Percentiles rank a stretch among this genome's conserved stretches.
phyloP scores from a whole-genome alignment of 768 basidiomycete genomes.

The Mycena pura region DNA sequence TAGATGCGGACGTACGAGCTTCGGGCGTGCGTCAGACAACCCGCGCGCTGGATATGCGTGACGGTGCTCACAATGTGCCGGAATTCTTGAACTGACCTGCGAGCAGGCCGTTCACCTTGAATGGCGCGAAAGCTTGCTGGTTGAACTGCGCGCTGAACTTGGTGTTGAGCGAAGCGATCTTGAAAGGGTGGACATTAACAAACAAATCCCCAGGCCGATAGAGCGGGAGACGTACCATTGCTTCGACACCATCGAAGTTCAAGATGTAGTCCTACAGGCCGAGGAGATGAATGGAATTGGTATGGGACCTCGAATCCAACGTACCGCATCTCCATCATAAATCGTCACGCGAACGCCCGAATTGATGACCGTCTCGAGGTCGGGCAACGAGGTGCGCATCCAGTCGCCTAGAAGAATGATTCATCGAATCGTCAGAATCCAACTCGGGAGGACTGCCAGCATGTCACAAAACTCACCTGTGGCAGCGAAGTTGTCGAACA shows the following conservation, averaged over 20 bases:
- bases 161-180: slow-evolving; percentile 52
- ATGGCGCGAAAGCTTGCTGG: slow-evolving; percentile 51
- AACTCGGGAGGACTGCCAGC: no score
- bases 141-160: slow-evolving; percentile 50
- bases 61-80: slow-evolving; percentile 49
- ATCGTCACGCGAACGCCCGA: slow-evolving; percentile 53
- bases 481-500: slow-evolving; percentile 56
- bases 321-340: slow-evolving; percentile 65
- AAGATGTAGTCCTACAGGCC: slow-evolving; percentile 58
- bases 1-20: slow-evolving; percentile 21
- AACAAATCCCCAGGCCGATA: not conserved
- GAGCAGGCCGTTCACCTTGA: slow-evolving; percentile 54
- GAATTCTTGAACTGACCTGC: slow-evolving; percentile 66
- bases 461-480: slow-evolving; percentile 53
- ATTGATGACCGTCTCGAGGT: slow-evolving; percentile 64
- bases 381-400: slow-evolving; percentile 42
- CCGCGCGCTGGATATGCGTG: no score
- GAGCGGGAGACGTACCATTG: slow-evolving; percentile 52
- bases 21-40: not conserved
- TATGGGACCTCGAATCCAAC: no score
- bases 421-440: no score
- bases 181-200: not conserved
- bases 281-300: no score
- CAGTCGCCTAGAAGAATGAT: slow-evolving; percentile 15
- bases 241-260: slow-evolving; percentile 63